A percentile compares a stretch with the other conserved stretches of the same genome.
phyloP scores from a whole-genome alignment of 2,329 filamentous ascomycete genomes.

The Claviceps monticola region DNA sequence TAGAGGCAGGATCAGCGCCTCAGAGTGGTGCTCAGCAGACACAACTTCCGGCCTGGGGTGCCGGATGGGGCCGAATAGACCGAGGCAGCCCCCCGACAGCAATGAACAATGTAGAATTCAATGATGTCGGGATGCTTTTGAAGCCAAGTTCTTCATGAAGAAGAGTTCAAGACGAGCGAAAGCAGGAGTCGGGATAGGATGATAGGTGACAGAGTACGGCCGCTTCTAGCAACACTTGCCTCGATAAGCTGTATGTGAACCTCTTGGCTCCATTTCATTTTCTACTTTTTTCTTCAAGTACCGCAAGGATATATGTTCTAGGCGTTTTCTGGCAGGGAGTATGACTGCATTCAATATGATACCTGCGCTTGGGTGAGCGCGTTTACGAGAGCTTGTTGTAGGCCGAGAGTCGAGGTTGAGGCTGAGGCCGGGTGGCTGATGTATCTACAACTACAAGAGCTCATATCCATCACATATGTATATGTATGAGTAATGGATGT shows the following conservation, averaged over 20 bases:
- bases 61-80: slow-evolving; percentile 19
- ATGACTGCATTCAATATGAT: slow-evolving; percentile 4
- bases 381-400: background rate
- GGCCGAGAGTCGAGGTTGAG: too few species aligned
- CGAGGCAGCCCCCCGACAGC: slow-evolving; percentile 11
- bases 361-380: slow-evolving; percentile 2
- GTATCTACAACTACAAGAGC: too few species aligned
- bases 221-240: background rate
- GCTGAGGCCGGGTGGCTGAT: too few species aligned
- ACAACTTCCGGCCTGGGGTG: slow-evolving; percentile 13
- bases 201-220: background rate
- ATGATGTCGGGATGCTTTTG: slow-evolving; percentile 21
- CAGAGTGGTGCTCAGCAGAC: slow-evolving; percentile 2
- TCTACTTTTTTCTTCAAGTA: background rate
- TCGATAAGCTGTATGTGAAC: background rate
- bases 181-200: background rate
- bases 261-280: background rate
- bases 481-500: too few species aligned
- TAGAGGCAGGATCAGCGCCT: background rate
- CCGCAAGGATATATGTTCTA: background rate
- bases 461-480: too few species aligned
- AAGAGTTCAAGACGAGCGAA: background rate
- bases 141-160: background rate
- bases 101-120: slow-evolving; percentile 14
- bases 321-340: slow-evolving; percentile 2